These are phyloP conservation scores for Yamadazyma sp. DNA, from an alignment of 1,139 yeast species.

Conservation along the genomic window DNA sequence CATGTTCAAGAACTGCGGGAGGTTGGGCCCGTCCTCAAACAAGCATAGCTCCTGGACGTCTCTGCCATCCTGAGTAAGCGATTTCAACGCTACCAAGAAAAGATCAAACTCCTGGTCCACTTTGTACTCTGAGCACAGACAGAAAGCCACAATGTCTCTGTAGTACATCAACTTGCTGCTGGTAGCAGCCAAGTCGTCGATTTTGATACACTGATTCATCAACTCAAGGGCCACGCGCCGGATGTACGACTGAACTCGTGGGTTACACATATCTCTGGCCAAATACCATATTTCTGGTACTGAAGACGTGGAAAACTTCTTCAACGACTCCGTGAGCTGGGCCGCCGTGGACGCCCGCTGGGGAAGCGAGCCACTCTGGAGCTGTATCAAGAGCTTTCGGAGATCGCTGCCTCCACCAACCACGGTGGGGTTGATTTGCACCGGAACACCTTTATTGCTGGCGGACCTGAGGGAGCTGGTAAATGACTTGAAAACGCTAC, in stretches of 20 bases:
- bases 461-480: constrained; percentile 50
- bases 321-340: constrained; percentile 50
- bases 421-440: constrained; percentile 54
- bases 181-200: constrained; percentile 45
- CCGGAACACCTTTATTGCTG: constrained; percentile 35
- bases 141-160: constrained; percentile 54
- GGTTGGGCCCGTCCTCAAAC: constrained; percentile 41
- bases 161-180: constrained; percentile 58
- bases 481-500: constrained; percentile 54
- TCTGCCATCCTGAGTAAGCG: constrained; percentile 60
- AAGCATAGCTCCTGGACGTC: constrained; percentile 60
- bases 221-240: constrained; percentile 57
- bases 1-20: constrained; percentile 27
- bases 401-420: constrained; percentile 63
- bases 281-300: constrained; percentile 78
- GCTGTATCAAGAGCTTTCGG: constrained; percentile 41
- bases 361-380: constrained; percentile 37
- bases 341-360: constrained; percentile 55
- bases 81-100: constrained; percentile 51
- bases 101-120: constrained; percentile 56
- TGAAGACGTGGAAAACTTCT: constrained; percentile 54
- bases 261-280: constrained; percentile 55
- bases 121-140: constrained; percentile 25
- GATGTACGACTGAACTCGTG: constrained; percentile 38
- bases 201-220: constrained; percentile 54